phyloP scores from a whole-genome alignment of 345 rosid species.

The Citrus unshiu region DNA sequence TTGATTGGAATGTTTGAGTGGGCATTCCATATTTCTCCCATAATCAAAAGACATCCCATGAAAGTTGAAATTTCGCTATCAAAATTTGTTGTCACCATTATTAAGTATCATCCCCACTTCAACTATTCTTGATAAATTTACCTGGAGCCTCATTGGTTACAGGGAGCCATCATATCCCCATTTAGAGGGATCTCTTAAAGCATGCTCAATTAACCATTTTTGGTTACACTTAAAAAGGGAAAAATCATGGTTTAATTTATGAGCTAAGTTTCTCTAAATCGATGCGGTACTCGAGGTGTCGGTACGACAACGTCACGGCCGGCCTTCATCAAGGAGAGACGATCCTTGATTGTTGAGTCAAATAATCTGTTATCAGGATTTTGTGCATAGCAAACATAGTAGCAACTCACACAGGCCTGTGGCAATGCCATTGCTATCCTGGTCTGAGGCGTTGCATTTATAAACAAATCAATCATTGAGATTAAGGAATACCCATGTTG shows the following conservation, averaged over 20 bases:
- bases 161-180: neutral
- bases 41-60: neutral
- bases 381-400: slow-evolving; percentile 90
- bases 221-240: neutral
- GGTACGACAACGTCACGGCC: slow-evolving; percentile 49
- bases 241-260: neutral
- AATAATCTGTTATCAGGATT: slow-evolving; percentile 72
- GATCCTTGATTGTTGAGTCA: slow-evolving; percentile 62
- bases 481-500: slow-evolving; percentile 14
- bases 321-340: slow-evolving; percentile 36
- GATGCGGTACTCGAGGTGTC: slow-evolving; percentile 69
- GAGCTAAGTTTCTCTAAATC: slow-evolving; percentile 18
- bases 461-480: neutral
- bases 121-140: slow-evolving; percentile 1
- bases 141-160: neutral
- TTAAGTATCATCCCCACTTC: neutral
- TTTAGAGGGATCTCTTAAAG: neutral
- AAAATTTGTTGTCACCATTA: neutral
- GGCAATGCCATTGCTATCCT: slow-evolving; percentile 98
- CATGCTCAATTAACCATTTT: neutral
- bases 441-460: slow-evolving; percentile 42
- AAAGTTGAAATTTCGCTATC: slow-evolving; percentile 13
- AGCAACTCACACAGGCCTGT: slow-evolving; percentile 93
- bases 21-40: slow-evolving; percentile 23
- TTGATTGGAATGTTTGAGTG: slow-evolving; percentile 26